phyloP scores from a whole-genome alignment of 495 filamentous ascomycete species.

The Chaetomium fimeti region DNA sequence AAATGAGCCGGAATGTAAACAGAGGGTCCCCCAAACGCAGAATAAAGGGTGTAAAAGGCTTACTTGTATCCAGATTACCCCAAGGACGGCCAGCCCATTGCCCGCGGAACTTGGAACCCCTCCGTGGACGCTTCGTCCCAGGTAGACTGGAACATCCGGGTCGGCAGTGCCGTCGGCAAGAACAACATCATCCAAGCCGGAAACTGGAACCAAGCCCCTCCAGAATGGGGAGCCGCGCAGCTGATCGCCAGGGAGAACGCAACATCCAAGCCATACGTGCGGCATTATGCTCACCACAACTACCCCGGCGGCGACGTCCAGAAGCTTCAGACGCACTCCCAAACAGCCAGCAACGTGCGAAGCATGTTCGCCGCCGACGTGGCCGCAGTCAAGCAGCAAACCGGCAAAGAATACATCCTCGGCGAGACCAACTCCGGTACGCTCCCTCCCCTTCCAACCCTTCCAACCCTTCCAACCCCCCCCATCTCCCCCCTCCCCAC shows the following conservation, averaged over 20 bases:
- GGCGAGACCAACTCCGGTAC: conserved; percentile 61
- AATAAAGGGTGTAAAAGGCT: neutral
- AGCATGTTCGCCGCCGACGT: conserved; percentile 51
- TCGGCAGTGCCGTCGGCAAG: conserved; percentile 49
- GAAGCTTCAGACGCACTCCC: conserved; percentile 54
- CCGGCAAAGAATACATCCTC: conserved; percentile 55
- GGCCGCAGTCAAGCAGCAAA: conserved; percentile 41
- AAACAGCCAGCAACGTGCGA: conserved; percentile 39
- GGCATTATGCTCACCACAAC: conserved; percentile 58
- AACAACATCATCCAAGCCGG: conserved; percentile 55
- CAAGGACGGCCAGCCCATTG: conserved; percentile 52
- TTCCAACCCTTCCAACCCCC: too few relatives aligned
- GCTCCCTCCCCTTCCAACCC: neutral
- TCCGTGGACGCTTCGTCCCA: conserved; percentile 54
- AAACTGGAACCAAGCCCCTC: conserved; percentile 56
- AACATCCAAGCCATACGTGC: conserved; percentile 50
- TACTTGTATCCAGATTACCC: conserved; percentile 38
- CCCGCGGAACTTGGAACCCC: conserved; percentile 54
- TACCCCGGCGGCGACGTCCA: conserved; percentile 56
- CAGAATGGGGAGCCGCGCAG: conserved; percentile 51
- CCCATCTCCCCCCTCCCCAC: neutral
- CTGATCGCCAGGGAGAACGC: conserved; percentile 51
- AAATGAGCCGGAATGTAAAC: conserved; percentile 61
- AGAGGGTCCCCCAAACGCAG: neutral
- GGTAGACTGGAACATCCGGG: conserved; percentile 52